A percentile compares a stretch with the other conserved stretches of the same genome.
phyloP scores from a whole-genome alignment of 768 basidiomycete genomes.

The Serpula lacrymans region DNA sequence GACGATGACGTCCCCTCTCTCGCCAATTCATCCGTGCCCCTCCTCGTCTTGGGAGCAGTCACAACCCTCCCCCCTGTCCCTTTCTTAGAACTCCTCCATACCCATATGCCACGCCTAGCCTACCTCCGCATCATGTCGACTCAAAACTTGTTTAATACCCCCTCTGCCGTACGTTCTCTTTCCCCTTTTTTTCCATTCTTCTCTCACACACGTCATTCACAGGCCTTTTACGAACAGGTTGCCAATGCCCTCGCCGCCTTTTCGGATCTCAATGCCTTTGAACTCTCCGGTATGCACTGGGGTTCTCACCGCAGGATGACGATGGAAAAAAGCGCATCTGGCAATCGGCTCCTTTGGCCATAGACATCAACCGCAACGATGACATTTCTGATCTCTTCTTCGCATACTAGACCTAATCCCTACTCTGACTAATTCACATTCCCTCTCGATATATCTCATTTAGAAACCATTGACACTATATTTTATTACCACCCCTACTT shows the following conservation, averaged over 20 bases:
- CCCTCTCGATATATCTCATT: too few relatives aligned
- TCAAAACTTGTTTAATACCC: slow-evolving; percentile 46
- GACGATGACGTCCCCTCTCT: slow-evolving; percentile 54
- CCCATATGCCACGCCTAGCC: slow-evolving; percentile 54
- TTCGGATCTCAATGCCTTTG: slow-evolving; percentile 60
- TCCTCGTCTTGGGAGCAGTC: slow-evolving; percentile 56
- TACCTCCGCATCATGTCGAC: slow-evolving; percentile 66
- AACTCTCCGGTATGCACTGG: slow-evolving; percentile 78
- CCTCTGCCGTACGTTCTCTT: slow-evolving; percentile 44
- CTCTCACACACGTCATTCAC: slow-evolving; percentile 18
- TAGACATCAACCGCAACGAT: slow-evolving; percentile 24
- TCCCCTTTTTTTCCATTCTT: slow-evolving; percentile 5
- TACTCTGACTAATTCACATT: too few relatives aligned
- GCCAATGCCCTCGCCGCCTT: slow-evolving; percentile 56
- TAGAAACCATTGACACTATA: too few relatives aligned
- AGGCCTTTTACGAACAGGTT: slow-evolving; percentile 65
- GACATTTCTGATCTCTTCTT: slow-evolving; percentile 27
- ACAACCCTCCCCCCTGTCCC: slow-evolving; percentile 55
- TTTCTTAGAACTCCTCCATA: slow-evolving; percentile 55
- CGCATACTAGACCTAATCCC: too few relatives aligned
- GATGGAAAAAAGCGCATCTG: slow-evolving; percentile 45
- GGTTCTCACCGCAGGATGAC: slow-evolving; percentile 47
- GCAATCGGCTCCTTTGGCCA: slow-evolving; percentile 48
- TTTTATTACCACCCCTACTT: too few relatives aligned
- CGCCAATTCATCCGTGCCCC: slow-evolving; percentile 43